Evolutionary conservation across 1,284 basidiomycete genomes (phyloP), one percentile per base, ranked within the genome.

Genomic region (Stygiomarasmius scandens): DNA sequence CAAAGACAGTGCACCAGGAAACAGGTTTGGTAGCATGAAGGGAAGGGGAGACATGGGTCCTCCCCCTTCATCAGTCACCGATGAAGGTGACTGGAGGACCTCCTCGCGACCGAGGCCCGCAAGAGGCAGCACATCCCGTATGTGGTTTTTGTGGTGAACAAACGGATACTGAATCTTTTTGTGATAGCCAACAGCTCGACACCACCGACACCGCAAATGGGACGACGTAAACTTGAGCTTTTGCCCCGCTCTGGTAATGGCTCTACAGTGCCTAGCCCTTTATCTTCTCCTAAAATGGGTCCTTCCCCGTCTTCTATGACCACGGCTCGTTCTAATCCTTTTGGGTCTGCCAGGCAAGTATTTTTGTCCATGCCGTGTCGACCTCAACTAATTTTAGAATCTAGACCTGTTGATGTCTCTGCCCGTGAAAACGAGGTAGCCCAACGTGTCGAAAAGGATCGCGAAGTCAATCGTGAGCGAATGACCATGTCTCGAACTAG

Each of bases 371-470:
- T 34, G 36, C 54, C 20, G 27, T 41, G 10, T 14, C 19, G 55
- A 49, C 29, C 29, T 5, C 54, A 19, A 38, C 27, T 55, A 50
- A 32, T 51, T 45, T 44, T 46, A 19, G 14, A 20, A 10, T 20
- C 49, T 58, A 94, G 92, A 67, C 95, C 96, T 12, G 90, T 98
- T 32, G 94, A 98, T 71, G 87, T 90, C 8, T 78, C 88, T 20
- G 78, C 82, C 2, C 85, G 86, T 55, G 95, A 98, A 69, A 84
- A 83, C 53, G 90, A 86, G 68, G 85, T 93, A 10, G 71, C 83
- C 25, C 83, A 90, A 51, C 85, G 87, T 46, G 70, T 92, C 43
- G 87, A 91, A 63, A 82, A 83, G 62, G 86, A 89, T 41, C 79
- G 83, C 25, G 85, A 86, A 58, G 68, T 72, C 2, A 68, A 68